phyloP scores from a whole-genome alignment of 139 green algal species.

The Penium margaritaceum region DNA sequence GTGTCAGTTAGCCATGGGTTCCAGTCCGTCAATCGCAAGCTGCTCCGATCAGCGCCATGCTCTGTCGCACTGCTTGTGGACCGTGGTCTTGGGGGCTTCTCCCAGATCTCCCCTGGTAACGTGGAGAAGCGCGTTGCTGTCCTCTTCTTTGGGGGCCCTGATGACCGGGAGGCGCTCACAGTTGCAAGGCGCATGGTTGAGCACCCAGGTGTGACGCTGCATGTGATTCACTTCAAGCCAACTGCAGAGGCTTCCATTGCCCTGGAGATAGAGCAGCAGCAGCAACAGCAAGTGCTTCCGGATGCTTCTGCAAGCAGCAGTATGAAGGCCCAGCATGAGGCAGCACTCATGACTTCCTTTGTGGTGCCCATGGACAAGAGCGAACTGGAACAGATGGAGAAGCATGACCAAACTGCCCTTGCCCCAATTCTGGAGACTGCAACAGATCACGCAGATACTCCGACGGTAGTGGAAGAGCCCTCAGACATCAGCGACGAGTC shows the following conservation, averaged over 20 bases:
- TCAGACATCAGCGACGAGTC: too few species aligned
- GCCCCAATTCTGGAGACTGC: too few species aligned
- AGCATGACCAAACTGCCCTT: too few species aligned
- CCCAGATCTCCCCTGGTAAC: not conserved
- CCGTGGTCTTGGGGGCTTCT: constrained; percentile 15
- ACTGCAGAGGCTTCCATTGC: not conserved
- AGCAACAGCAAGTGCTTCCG: too few species aligned
- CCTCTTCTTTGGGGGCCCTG: constrained; percentile 40
- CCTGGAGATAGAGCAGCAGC: not conserved
- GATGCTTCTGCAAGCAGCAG: too few species aligned
- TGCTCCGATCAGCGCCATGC: constrained; percentile 22
- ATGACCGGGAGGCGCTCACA: constrained; percentile 33
- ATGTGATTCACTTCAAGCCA: constrained; percentile 19
- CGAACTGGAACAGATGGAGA: constrained; percentile 18
- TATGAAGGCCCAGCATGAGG: too few species aligned
- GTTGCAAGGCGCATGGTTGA: constrained; percentile 29
- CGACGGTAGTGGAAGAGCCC: too few species aligned
- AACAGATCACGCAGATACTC: too few species aligned
- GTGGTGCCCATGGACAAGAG: not conserved
- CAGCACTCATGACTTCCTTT: not conserved
- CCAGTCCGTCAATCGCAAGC: constrained; percentile 25
- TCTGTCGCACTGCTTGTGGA: constrained; percentile 37
- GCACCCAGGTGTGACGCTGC: constrained; percentile 24
- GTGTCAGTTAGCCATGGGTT: constrained; percentile 12
- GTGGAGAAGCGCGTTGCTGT: constrained; percentile 10